These are phyloP conservation scores for Penicillium palitans DNA, from an alignment of 2,329 filamentous ascomycete genomes.

Conservation along the genomic window DNA sequence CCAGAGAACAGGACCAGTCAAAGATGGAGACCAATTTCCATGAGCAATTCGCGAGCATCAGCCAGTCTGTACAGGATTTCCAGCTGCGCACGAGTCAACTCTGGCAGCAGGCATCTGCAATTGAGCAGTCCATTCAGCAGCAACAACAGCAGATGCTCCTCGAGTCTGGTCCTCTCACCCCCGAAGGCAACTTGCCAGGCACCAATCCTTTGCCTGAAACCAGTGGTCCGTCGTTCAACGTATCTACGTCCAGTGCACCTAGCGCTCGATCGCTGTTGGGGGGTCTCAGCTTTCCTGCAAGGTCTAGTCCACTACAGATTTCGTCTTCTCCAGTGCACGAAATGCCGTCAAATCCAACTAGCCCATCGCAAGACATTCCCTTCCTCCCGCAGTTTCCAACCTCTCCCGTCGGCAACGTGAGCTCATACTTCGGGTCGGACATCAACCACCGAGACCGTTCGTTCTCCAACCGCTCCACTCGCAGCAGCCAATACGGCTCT, in stretches of 20 bases:
- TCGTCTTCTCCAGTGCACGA: constrained; percentile 37
- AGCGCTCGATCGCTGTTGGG: constrained; percentile 37
- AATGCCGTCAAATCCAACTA: constrained; percentile 36
- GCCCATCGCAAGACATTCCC: constrained; percentile 33
- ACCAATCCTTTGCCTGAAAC: constrained; percentile 45
- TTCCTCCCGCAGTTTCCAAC: constrained; percentile 34
- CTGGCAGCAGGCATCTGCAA: constrained; percentile 45
- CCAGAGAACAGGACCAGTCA: constrained; percentile 48
- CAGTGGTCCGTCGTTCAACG: constrained; percentile 21
- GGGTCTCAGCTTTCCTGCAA: constrained; percentile 38
- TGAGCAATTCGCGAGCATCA: constrained; percentile 46
- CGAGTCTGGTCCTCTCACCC: constrained; percentile 53
- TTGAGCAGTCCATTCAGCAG: constrained; percentile 48
- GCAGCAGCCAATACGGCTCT: constrained; percentile 39
- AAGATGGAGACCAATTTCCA: constrained; percentile 46
- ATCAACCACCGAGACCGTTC: constrained; percentile 41
- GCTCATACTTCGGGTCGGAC: constrained; percentile 36
- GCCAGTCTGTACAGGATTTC: constrained; percentile 46
- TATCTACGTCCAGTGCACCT: constrained; percentile 32
- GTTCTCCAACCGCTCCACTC: constrained; percentile 44
- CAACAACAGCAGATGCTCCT: constrained; percentile 48
- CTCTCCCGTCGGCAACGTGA: constrained; percentile 36
- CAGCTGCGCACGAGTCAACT: constrained; percentile 45
- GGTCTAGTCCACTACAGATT: constrained; percentile 38
- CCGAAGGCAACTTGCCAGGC: constrained; percentile 60